These are phyloP conservation scores for Boechera divaricarpa DNA, from an alignment of 345 rosid species.

Conservation along the genomic window DNA sequence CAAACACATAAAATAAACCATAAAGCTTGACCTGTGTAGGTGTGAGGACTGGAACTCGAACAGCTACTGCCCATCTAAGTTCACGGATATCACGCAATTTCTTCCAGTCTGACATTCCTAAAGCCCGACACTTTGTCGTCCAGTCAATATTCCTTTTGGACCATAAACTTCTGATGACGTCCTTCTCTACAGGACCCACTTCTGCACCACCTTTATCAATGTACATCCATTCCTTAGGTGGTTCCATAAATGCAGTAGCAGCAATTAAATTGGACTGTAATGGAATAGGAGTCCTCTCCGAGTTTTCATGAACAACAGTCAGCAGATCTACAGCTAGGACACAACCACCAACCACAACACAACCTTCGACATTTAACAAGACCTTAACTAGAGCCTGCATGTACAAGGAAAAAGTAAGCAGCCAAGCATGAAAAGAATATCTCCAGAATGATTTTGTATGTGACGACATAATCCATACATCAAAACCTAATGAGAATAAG, in stretches of 20 bases:
- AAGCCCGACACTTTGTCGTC: conserved; percentile 92
- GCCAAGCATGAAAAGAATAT: conserved; percentile 33
- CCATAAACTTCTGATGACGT: conserved; percentile 93
- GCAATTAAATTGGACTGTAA: conserved; percentile 96
- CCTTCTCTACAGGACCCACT: conserved; percentile 97
- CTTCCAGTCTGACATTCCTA: conserved; percentile 98
- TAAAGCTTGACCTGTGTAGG: conserved; percentile 75
- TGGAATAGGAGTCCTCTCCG: conserved; percentile 97
- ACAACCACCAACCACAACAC: conserved; percentile 98
- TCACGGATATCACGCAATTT: conserved; percentile 96
- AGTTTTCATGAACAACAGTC: conserved; percentile 94
- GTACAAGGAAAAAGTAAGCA: conserved; percentile 31
- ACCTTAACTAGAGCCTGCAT: conserved; percentile 93
- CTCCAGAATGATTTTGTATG: conserved; percentile 28
- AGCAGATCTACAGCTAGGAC: conserved; percentile 97
- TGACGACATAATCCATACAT: conserved; percentile 12
- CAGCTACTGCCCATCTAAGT: conserved; percentile 95
- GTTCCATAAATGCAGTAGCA: conserved; percentile 99
- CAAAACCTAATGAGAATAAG: conserved; percentile 8
- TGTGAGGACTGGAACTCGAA: conserved; percentile 94
- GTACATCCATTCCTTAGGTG: conserved; percentile 98
- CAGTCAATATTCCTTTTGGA: conserved; percentile 88
- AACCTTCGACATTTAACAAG: conserved; percentile 87
- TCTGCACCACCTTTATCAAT: conserved; percentile 74
- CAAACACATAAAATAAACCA: conserved; percentile 29